Evolutionary conservation across 2,329 filamentous ascomycete genomes (phyloP).

Genomic region (Simplicillium sp.): DNA sequence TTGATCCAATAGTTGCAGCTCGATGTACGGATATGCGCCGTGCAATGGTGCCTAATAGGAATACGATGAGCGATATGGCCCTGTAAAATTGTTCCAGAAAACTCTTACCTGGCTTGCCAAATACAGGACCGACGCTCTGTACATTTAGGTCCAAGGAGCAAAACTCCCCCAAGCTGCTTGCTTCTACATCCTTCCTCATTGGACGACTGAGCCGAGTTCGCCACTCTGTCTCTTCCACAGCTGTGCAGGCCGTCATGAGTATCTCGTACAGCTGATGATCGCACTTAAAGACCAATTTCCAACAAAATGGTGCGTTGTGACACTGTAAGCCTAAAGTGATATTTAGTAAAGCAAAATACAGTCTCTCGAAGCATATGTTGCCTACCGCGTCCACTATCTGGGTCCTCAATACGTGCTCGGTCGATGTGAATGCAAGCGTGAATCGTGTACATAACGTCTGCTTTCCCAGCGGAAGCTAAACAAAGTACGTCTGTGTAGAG

Average conservation of each 20-base stretch:
- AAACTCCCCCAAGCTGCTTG: slow-evolving; percentile 39
- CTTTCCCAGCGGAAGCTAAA: slow-evolving; percentile 57
- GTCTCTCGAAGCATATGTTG: not conserved
- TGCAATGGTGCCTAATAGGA: slow-evolving; percentile 43
- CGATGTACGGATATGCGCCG: slow-evolving; percentile 71
- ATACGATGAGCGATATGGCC: slow-evolving; percentile 5
- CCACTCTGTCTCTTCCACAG: slow-evolving; percentile 75
- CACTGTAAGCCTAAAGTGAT: slow-evolving; percentile 66
- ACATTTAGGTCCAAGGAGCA: slow-evolving; percentile 61
- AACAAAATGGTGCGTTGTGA: slow-evolving; percentile 76
- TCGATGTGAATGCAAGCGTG: slow-evolving; percentile 64
- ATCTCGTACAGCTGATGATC: slow-evolving; percentile 72
- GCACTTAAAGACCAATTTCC: slow-evolving; percentile 82
- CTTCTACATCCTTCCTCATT: slow-evolving; percentile 34
- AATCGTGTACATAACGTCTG: slow-evolving; percentile 61
- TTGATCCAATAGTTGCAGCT: slow-evolving; percentile 63
- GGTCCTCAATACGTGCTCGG: slow-evolving; percentile 57
- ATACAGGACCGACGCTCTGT: slow-evolving; percentile 64
- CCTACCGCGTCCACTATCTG: slow-evolving; percentile 66
- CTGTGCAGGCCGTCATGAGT: slow-evolving; percentile 77
- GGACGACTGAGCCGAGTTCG: slow-evolving; percentile 51
- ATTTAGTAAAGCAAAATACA: slow-evolving; percentile 9
- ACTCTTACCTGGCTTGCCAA: slow-evolving; percentile 56
- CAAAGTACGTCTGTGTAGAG: slow-evolving; percentile 76
- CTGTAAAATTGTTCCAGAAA: not conserved